Base-by-base conservation (phyloP, 805 yeast genomes). In the Lachancea fermentati region DNA sequence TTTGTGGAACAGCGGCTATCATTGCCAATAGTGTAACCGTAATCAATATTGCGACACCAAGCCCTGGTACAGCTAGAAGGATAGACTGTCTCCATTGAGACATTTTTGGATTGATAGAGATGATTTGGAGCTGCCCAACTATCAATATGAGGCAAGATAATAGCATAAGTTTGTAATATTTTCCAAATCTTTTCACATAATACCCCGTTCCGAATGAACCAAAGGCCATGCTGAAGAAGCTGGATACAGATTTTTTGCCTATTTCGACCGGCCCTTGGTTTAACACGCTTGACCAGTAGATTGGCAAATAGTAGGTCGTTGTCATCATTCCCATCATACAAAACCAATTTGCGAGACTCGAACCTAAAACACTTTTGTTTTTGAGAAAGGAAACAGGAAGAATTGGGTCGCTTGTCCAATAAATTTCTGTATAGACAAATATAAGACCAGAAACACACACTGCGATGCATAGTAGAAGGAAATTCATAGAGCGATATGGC, bases 1-100 rank as follows among this genome's bases (percentile, higher is more conserved):
- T 75, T 28, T 68, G 59, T 2, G 87, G 86, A 7, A 79, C 88
- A 1, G 87, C 78, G 1, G 88, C 83, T 46, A 82, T 80, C 65
- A 81, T 71, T 1, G 87, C 76, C 17, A 81, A 60, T 33, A 82
- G 65, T 0, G 86, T 79, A 8, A 80, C 76, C 0, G 88, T 81
- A 48, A 82, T 68, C 59, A 80, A 67, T 2, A 75, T 69, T 0
- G 85, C 63, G 46, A 72, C 73, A 1, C 82, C 80, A 42, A 74
- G 53, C 2, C 81, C 77, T 2, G 82, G 77, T 2, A 75, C 60
- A 3, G 73, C 45, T 19, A 69, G 56, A 22, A 80, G 44, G 1
- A 67, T 41, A 46, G 61, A 75, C 47, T 74, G 76, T 24, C 64
- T 69, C 50, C 71, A 61, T 5, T 58, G 48, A 3, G 68, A 50